Evolutionary conservation across 2,329 filamentous ascomycete genomes (phyloP), one percentile per base, ranked within the genome.

Genomic region (Aspergillus quadrilineatus): DNA sequence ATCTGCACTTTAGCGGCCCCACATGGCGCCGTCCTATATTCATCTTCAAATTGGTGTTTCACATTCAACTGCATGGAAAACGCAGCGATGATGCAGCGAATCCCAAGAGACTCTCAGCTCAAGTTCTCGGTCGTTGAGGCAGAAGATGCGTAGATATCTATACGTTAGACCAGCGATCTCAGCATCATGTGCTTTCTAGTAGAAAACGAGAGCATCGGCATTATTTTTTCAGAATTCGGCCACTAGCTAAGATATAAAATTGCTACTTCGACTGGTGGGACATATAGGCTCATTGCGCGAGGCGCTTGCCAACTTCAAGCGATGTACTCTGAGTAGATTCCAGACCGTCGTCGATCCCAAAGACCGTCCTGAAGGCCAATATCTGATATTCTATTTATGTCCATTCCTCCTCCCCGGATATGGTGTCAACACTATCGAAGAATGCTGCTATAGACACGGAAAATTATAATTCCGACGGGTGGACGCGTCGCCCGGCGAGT

Each of bases 401-500:
- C 6, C 43, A 53, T 53, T 47, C 42, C 17, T 22, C 17, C 42
- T 30, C 42, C 50, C 34, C 39, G 30, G 29, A 30, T 30, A 36
- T 41, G 17, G 30, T 39, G 50, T 46, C 50, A 53, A 32, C n/a
- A 37, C 14, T 28, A 43, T 29, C 12, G 14, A 53, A 15, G 42
- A 53, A 53, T 53, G 50, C 26, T 37, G 14, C 42, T 46, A 30
- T 41, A 14, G n/a, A 37, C 10, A 45, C 41, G 41, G 42, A 45
- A 37, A 28, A 52, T 10, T n/a, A 17, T 34, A 34, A 29, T 17
- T 45, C 50, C 41, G 17, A 30, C 12, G 7, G 30, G 14, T 37
- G 50, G 41, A 52, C 50, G 50, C 50, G 50, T 52, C 50, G 50
- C 32, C 50, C 26, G 50, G 44, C 28, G 29, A 47, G 17, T 34